Conservation (phyloP, 345 rosid species). For the Eucalyptus regnans region DNA sequence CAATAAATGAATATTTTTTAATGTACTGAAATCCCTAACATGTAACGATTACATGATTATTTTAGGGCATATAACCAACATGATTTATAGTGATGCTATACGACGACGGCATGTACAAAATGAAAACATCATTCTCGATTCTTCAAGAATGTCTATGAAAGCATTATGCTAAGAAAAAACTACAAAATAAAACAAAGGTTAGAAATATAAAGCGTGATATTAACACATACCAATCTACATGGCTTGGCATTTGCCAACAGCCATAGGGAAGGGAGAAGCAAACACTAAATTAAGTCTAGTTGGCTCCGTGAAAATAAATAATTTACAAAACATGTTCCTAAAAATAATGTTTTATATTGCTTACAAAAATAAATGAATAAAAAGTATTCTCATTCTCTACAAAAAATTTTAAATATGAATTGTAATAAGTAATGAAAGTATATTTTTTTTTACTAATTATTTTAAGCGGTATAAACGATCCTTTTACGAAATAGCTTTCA, state of each 20-base stretch:
- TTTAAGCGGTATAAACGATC: background rate
- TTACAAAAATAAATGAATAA: background rate
- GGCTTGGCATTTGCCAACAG: background rate
- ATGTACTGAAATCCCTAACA: too few relatives aligned
- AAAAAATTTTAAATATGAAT: background rate
- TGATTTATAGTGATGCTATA: background rate
- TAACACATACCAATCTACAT: background rate
- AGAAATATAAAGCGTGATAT: background rate
- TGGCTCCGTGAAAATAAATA: background rate
- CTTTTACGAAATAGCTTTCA: fast-evolving
- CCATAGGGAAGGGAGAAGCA: background rate
- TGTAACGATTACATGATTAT: too few relatives aligned
- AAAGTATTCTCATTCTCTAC: background rate
- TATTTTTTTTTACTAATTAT: background rate
- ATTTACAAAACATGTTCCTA: background rate
- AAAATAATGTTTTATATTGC: background rate
- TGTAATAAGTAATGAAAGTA: fast-evolving
- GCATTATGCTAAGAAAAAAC: background rate
- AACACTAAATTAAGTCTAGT: background rate
- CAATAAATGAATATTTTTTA: too few relatives aligned
- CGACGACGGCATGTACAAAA: background rate
- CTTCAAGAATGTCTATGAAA: background rate
- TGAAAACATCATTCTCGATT: background rate
- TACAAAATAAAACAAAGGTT: background rate
- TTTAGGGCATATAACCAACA: too few relatives aligned